These are phyloP conservation scores for Trichoderma guizhouense DNA, from an alignment of 2,329 filamentous ascomycete species.

Conservation along the genomic window DNA sequence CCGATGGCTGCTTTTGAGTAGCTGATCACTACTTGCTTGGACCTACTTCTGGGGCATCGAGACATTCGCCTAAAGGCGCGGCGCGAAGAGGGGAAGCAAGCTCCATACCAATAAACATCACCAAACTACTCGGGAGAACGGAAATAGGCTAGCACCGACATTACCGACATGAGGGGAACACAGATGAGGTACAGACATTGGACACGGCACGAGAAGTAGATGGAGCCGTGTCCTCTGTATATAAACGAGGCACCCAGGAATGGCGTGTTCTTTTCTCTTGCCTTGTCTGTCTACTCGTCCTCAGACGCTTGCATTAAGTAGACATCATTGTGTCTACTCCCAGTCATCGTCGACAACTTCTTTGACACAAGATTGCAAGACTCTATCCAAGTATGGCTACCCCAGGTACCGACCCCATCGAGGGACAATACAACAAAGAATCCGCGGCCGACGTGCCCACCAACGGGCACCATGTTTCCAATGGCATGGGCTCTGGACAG, in stretches of 20 bases:
- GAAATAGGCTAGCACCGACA: slow-evolving; percentile 5
- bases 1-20: not conserved
- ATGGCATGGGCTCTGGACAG: slow-evolving; percentile 1
- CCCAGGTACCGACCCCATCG: not conserved
- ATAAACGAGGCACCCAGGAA: not conserved
- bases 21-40: not conserved
- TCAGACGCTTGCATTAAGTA: not conserved
- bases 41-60: not conserved
- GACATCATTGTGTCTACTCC: not conserved
- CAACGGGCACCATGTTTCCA: slow-evolving; percentile 6
- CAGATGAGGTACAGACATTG: not conserved
- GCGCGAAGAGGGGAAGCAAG: not conserved
- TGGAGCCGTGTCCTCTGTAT: not conserved
- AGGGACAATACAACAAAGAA: slow-evolving; percentile 15
- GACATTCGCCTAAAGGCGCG: not conserved
- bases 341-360: not conserved
- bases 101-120: slow-evolving; percentile 1
- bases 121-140: not conserved
- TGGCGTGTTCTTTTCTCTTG: not conserved
- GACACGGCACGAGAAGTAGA: not conserved
- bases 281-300: not conserved
- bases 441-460: not conserved
- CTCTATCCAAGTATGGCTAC: slow-evolving; percentile 13
- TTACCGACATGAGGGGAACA: not conserved
- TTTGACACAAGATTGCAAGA: not conserved